Conservation (phyloP, 2,329 filamentous ascomycete species). For the Tolypocladium inflatum region DNA sequence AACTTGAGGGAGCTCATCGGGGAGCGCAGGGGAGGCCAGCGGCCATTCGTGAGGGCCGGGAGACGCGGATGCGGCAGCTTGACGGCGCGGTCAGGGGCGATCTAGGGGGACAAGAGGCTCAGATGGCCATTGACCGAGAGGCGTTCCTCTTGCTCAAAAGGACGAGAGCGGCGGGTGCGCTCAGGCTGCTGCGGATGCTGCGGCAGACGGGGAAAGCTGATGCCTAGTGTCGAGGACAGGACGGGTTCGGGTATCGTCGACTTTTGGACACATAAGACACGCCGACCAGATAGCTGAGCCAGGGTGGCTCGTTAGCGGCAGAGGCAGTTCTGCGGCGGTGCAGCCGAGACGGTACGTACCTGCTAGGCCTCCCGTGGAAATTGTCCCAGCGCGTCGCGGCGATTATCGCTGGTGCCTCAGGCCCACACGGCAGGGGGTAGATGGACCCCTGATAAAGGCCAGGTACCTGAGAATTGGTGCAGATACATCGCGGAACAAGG, state of each 20-base stretch:
- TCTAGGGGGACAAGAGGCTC: neutral
- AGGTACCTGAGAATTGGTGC: neutral
- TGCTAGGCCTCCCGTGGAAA: neutral
- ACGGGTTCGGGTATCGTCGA: neutral
- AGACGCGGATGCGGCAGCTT: neutral
- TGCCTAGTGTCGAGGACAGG: neutral
- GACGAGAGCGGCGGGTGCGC: neutral
- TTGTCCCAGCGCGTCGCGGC: neutral
- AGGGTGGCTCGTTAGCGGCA: neutral
- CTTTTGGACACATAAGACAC: neutral
- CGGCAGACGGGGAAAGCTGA: neutral
- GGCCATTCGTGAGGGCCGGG: slow-evolving; percentile 31
- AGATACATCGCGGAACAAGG: neutral
- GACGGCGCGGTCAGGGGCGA: neutral
- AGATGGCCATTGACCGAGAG: neutral
- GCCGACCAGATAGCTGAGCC: neutral
- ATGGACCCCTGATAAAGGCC: neutral
- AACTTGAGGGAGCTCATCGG: slow-evolving; percentile 93
- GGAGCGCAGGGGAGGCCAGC: slow-evolving; percentile 32
- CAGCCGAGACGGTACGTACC: neutral
- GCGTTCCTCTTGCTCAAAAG: neutral
- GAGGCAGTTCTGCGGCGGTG: neutral
- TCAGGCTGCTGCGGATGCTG: neutral
- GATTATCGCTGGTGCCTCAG: neutral
- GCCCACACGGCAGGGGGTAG: neutral